A percentile compares a stretch with the other conserved stretches of the same genome.
These are phyloP conservation scores for Aspergillus udagawae DNA, from an alignment of 2,329 filamentous ascomycete species.

Conservation along the genomic window DNA sequence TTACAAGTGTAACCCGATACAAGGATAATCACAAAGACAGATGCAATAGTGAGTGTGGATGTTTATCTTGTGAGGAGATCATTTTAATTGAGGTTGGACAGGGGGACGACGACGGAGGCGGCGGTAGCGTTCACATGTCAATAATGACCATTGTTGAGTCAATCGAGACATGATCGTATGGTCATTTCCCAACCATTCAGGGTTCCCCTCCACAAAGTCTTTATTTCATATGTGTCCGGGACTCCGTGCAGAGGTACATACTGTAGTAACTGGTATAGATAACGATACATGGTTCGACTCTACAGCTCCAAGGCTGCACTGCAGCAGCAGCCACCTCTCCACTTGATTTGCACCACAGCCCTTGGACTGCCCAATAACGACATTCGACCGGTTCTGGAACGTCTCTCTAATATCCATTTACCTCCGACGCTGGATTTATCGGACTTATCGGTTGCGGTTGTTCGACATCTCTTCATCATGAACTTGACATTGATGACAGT, in stretches of 20 bases:
- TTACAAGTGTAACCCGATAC: not conserved
- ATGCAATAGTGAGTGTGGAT: not conserved
- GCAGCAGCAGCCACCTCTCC: no score
- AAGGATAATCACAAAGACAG: not conserved
- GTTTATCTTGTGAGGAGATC: not conserved
- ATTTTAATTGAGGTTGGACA: not conserved
- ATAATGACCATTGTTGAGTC: not conserved
- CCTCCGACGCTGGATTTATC: not conserved
- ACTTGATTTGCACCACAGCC: no score
- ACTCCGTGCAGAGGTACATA: not conserved
- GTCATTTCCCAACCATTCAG: not conserved
- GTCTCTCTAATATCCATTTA: not conserved
- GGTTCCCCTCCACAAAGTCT: not conserved
- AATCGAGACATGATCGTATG: not conserved
- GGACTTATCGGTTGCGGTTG: not conserved
- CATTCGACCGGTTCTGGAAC: not conserved
- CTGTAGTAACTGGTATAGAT: not conserved
- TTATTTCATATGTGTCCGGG: not conserved
- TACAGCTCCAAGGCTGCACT: no score
- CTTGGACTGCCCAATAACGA: not conserved
- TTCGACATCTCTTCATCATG: not conserved
- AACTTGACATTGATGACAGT: not conserved
- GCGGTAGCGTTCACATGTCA: not conserved
- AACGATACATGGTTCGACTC: no score
- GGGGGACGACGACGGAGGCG: no score